Base-by-base conservation (phyloP, 768 basidiomycete species). In the Pulveroboletus ravenelii region DNA sequence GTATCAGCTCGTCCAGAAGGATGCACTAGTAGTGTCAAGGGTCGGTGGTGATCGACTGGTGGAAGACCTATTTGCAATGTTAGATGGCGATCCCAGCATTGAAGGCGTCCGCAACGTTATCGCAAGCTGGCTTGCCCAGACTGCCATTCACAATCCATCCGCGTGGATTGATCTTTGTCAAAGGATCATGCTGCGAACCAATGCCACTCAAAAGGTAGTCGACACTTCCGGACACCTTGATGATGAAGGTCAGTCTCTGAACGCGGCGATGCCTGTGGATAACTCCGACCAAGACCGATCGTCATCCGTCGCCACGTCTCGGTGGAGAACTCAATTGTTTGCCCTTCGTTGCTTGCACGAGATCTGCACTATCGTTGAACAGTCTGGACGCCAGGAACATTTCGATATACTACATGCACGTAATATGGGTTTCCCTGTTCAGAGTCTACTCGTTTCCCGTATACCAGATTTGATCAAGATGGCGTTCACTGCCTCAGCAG, bases 101-200 rank as follows among this genome's bases (percentile, higher is more conserved):
- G 87, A 95, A 56, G 96, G 96, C 5, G 93, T 98, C 20, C 78
- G 89, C 29, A 87, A 91, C 54, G 93, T 97, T 51, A 98, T 98
- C 58, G 75, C 81, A 12, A 91, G 88, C 56, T 99, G 96, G 96
- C 74, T 98, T 7, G 82, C 88, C 55, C 96, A 99, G 67, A 98
- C 96, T 0, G 94, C 92, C 1, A 77, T 89, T 17, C 81, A 89
- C 50, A 90, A 93, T 54, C 95, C 96, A 0, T 93, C 89, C 0
- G 96, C 94, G 1, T 99, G 96, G 96, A 96, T 99, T 49, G 93
- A 94, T 62, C 77, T 98, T 1, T 98, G 95, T 61, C 95, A 97
- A 67, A 77, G 93, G 23, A 98, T 99, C 63, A 97, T 99, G 93
- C 85, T 90, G 6, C 79, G 90, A 10, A 94, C 93, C 10, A 93